Conservation (phyloP, 2,329 filamentous ascomycete species). For the Mycosphaerelloides madeirae region DNA sequence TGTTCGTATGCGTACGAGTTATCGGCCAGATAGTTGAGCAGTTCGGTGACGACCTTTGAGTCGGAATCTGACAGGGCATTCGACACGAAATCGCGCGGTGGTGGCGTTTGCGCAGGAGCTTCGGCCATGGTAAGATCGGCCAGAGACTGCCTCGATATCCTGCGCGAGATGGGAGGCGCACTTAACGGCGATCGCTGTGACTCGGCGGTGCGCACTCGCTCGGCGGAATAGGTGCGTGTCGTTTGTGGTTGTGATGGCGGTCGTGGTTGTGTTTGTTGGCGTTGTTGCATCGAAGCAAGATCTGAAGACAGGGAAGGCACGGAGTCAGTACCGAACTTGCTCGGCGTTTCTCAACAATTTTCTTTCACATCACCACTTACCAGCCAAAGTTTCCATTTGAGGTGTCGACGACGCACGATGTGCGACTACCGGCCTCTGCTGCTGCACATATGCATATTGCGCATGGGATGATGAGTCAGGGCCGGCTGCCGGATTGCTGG, state of each 20-base stretch:
- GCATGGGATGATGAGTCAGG: background rate
- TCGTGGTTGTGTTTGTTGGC: conserved; percentile 42
- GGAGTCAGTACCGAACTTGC: background rate
- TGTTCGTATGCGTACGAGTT: conserved; percentile 49
- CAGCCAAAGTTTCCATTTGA: conserved; percentile 46
- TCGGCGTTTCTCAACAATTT: background rate
- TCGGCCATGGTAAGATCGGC: conserved; percentile 47
- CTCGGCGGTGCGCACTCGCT: conserved; percentile 24
- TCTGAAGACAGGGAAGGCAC: conserved; percentile 30
- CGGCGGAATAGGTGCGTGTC: conserved; percentile 32
- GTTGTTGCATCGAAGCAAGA: conserved; percentile 45
- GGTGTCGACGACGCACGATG: conserved; percentile 42
- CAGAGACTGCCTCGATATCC: conserved; percentile 41
- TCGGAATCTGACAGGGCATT: conserved; percentile 41
- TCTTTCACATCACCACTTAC: conserved; percentile 29
- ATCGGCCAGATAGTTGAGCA: conserved; percentile 40
- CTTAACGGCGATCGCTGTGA: conserved; percentile 28
- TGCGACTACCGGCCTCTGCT: conserved; percentile 22
- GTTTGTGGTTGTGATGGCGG: too few species aligned
- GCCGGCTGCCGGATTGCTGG: conserved; percentile 20
- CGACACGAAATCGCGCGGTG: conserved; percentile 40
- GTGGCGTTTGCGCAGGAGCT: conserved; percentile 38
- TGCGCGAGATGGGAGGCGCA: conserved; percentile 33
- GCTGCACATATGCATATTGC: conserved; percentile 14
- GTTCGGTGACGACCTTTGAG: conserved; percentile 40